Base-by-base conservation (phyloP, 2,329 filamentous ascomycete genomes). In the Colletotrichum ledebouriae region DNA sequence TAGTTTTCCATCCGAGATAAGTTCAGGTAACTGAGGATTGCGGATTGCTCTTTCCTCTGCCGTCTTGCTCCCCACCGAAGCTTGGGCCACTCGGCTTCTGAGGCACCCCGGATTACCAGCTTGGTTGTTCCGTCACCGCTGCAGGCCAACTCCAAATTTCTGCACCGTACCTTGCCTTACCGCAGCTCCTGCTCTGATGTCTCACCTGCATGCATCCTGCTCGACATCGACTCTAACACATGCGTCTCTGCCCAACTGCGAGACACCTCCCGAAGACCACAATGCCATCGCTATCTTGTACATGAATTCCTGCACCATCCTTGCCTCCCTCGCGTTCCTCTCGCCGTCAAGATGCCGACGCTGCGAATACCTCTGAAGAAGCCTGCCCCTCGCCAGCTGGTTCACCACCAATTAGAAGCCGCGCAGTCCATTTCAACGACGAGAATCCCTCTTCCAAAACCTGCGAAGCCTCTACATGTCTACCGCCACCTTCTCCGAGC, bases 401-500 rank as follows among this genome's bases (percentile, higher is more conserved):
- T 50, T 25, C 33, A 41, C 20, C 37, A 37, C 34, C 59, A 61
- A 22, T 46, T 61, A 20, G 34, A 61, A 2, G 34, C 47, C 2
- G 37, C 10, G 4, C 44, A 22, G 25, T 52, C 57, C 80, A 77
- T 76, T 76, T 57, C 47, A 12, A 25, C 47, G 2, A 34, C 55
- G 10, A 55, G 56, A 39, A 75, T 77, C 25, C 78, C 76, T 58
- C 77, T 82, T 22, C 76, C 76, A 17, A 73, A 76, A 44, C 78
- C 79, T 11, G 70, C 62, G 10, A 74, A 72, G 1, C 70, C 80
- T 4, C 72, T 83, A 13, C 83, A 85, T 72, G 76, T 88, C 53
- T 90, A 89, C 75, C 84, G 89, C 63, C 83, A 87, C 66, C 78
- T 90, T 22, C 85, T 90, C 41, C 87, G 89, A 67, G 87, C 90